phyloP scores from a whole-genome alignment of 805 yeast genomes.

The Jamesozyma gamospora region DNA sequence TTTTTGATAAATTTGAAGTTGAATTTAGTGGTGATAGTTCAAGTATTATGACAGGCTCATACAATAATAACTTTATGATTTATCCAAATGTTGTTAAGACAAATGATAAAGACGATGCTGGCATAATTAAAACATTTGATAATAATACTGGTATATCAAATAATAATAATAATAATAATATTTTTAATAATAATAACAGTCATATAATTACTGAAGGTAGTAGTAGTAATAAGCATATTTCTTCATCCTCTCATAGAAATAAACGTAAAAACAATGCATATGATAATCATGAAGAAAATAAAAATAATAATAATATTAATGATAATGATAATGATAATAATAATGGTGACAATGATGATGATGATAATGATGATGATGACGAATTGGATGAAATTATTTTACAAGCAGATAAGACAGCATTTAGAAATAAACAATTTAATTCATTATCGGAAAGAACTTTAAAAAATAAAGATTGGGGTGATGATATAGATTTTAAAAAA shows the following conservation, averaged over 20 bases:
- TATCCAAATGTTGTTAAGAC: conserved; percentile 70
- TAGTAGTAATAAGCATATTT: neutral
- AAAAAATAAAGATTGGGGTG: conserved; percentile 39
- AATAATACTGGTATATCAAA: conserved; percentile 4
- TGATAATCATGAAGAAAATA: neutral
- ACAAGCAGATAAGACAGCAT: conserved; percentile 97
- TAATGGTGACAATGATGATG: conserved; percentile 5
- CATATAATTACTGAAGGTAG: conserved; percentile 1
- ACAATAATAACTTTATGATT: conserved; percentile 93
- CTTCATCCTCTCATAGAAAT: neutral
- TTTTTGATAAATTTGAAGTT: conserved; percentile 96
- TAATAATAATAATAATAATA: neutral
- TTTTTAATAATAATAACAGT: conserved; percentile 3
- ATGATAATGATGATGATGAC: conserved; percentile 5
- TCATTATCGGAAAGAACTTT: conserved; percentile 35
- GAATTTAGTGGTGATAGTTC: conserved; percentile 88
- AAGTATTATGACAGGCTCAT: conserved; percentile 92
- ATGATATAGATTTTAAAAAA: conserved; percentile 88
- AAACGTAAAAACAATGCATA: conserved; percentile 2
- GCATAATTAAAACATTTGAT: conserved; percentile 8
- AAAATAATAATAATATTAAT: neutral
- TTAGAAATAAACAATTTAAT: conserved; percentile 45
- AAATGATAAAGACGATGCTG: conserved; percentile 11
- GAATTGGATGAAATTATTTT: conserved; percentile 54
- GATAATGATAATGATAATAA: conserved; percentile 5